Evolutionary conservation across 1,139 yeast genomes (phyloP).

Genomic region (Suhomyces maxii): DNA sequence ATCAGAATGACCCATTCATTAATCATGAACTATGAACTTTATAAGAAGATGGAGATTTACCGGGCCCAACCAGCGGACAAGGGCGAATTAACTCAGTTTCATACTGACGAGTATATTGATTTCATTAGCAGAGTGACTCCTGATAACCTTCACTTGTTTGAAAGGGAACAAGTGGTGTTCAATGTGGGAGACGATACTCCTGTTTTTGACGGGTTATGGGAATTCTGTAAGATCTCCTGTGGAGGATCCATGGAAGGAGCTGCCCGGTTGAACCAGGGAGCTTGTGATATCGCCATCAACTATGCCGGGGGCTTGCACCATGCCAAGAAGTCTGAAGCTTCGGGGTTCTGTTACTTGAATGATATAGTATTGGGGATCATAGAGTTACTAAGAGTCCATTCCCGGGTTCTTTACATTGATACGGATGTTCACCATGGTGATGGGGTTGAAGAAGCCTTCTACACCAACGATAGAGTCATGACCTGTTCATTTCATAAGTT

Average conservation of each 20-base stretch:
- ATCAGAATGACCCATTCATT: constrained; percentile 98
- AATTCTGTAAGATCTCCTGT: constrained; percentile 88
- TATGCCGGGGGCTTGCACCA: constrained; percentile 98
- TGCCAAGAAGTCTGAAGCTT: constrained; percentile 93
- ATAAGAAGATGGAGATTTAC: constrained; percentile 95
- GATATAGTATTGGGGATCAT: constrained; percentile 90
- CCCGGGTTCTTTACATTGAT: constrained; percentile 90
- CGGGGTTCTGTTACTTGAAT: constrained; percentile 88
- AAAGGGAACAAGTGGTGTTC: constrained; percentile 89
- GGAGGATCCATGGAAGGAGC: constrained; percentile 99
- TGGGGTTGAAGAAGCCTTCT: constrained; percentile 97
- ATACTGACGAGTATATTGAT: constrained; percentile 95
- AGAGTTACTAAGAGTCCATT: constrained; percentile 85
- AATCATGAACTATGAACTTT: constrained; percentile 94
- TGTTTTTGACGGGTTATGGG: constrained; percentile 93
- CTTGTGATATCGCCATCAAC: constrained; percentile 92
- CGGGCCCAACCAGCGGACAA: constrained; percentile 96
- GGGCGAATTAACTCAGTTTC: constrained; percentile 98
- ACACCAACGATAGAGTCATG: constrained; percentile 95
- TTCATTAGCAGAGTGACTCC: constrained; percentile 92
- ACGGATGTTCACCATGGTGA: constrained; percentile 98
- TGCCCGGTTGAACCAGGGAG: constrained; percentile 87
- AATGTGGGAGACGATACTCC: constrained; percentile 98
- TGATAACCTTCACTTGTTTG: constrained; percentile 85
- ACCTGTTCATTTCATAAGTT: constrained; percentile 96